Base-by-base conservation (phyloP, 164 flowering plant genomes). In the Buxus sempervirens region DNA sequence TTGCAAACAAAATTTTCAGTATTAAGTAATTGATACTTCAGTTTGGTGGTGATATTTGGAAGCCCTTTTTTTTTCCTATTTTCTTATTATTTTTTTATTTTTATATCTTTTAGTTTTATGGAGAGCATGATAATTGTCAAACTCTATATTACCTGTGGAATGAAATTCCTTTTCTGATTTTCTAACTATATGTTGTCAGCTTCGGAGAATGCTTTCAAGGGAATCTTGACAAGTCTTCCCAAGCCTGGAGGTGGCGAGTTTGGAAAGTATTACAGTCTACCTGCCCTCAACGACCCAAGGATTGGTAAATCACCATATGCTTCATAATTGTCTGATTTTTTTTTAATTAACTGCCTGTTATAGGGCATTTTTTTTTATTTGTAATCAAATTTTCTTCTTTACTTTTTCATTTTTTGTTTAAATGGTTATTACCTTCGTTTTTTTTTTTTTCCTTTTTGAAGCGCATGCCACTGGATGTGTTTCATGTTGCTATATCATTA, bases 171-270 rank as follows among this genome's bases (percentile, higher is more conserved):
- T n/a, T 22, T 51, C 32, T 69, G 57, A 26, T 57, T 64, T 12
- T 49, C 53, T 32, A 63, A 53, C 5, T 71, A 53, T 66, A 23
- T 70, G 68, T 88, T 60, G 78, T 64, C 88, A 90, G 98, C 98
- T 67, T 60, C 91, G 45, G 90, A 86, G 70, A 75, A 89, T 77
- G 82, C 91, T 45, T 90, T 84, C 78, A 86, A 88, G 78, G 84
- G 75, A 66, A 87, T 87, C 59, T 75, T 90, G 72, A 93, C 91
- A 32, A 75, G 78, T 74, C 96, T 93, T 65, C 91, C 95, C 32
- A 93, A 89, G 84, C 88, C 91, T 9, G 87, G 91, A 72, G 96
- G 97, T 26, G 96, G 95, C 27, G 92, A 87, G 57, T 88, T 86
- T 59, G 98, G 97, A 62, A 88, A 88, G 74, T 92, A 80, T 76